These are phyloP conservation scores for Sisymbrium altissimum DNA, from an alignment of 345 rosid genomes.

Conservation along the genomic window DNA sequence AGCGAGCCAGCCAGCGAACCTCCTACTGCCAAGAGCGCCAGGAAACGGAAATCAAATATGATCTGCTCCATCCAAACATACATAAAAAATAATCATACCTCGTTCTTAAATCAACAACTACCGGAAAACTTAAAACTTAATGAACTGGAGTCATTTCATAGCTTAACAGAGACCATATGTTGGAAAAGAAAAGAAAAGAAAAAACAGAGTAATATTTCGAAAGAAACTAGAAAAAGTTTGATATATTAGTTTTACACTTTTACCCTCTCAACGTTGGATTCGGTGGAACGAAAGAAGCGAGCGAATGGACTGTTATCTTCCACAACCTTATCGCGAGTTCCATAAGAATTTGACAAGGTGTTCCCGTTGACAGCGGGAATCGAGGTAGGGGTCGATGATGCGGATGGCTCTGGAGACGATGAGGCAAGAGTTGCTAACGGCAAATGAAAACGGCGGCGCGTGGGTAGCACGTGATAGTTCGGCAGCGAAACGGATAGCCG, in stretches of 20 bases:
- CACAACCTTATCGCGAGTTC: neutral
- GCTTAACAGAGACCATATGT: neutral
- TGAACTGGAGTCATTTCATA: neutral
- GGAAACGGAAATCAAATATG: conserved; percentile 87
- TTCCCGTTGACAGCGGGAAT: conserved; percentile 22
- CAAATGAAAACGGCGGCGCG: conserved; percentile 25
- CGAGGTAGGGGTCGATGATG: conserved; percentile 23
- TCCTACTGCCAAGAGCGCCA: conserved; percentile 78
- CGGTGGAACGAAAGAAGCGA: conserved; percentile 55
- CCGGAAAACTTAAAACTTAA: too few relatives aligned
- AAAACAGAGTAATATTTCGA: neutral
- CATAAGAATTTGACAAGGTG: conserved; percentile 14
- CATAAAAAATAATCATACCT: too few relatives aligned
- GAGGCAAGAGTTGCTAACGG: conserved; percentile 48
- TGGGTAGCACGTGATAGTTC: conserved; percentile 1
- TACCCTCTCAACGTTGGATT: conserved; percentile 77
- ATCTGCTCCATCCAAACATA: conserved; percentile 39
- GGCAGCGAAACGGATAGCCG: conserved; percentile 41
- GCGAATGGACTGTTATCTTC: conserved; percentile 27
- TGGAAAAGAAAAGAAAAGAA: neutral
- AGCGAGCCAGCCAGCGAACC: conserved; percentile 88
- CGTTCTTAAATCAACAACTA: too few relatives aligned
- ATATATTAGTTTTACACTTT: conserved; percentile 34
- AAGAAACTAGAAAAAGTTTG: neutral
- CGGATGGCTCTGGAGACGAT: conserved; percentile 42